Evolutionary conservation across 1,284 basidiomycete genomes (phyloP).

Genomic region (Irpex sp.): DNA sequence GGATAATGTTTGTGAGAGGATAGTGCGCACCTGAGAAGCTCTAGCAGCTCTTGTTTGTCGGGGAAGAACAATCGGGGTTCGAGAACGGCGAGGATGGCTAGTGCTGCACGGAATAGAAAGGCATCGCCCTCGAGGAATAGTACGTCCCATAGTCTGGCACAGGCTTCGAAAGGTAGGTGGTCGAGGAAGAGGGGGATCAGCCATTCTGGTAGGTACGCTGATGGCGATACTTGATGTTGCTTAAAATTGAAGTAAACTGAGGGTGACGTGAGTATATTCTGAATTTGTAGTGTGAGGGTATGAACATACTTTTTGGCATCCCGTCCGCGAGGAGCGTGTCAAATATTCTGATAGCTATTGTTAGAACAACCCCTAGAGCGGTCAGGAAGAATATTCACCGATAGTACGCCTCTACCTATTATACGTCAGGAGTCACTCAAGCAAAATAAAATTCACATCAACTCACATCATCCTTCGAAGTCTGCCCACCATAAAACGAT

Average conservation of each 20-base stretch:
- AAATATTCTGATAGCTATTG: slow-evolving; percentile 65
- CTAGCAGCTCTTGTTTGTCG: slow-evolving; percentile 70
- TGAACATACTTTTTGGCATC: slow-evolving; percentile 83
- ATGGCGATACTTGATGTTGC: slow-evolving; percentile 82
- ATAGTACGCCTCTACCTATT: slow-evolving; percentile 78
- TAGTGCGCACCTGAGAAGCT: slow-evolving; percentile 56
- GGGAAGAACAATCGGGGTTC: slow-evolving; percentile 88
- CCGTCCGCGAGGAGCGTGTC: slow-evolving; percentile 89
- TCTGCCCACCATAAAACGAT: slow-evolving; percentile 77
- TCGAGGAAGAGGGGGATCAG: slow-evolving; percentile 81
- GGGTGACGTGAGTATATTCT: not conserved
- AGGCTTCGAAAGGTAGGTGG: slow-evolving; percentile 86
- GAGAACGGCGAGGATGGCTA: slow-evolving; percentile 82
- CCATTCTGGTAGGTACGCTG: slow-evolving; percentile 78
- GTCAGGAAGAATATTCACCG: slow-evolving; percentile 28
- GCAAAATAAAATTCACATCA: not conserved
- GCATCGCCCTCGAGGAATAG: slow-evolving; percentile 85
- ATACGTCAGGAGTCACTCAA: slow-evolving; percentile 1
- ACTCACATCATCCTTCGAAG: slow-evolving; percentile 78
- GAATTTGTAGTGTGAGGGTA: not conserved
- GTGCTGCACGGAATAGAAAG: slow-evolving; percentile 78
- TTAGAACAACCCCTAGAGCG: slow-evolving; percentile 17
- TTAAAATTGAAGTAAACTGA: slow-evolving; percentile 94
- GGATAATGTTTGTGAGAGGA: not conserved
- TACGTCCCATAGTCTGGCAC: slow-evolving; percentile 88